Evolutionary conservation across 495 filamentous ascomycete species (phyloP).

Genomic region (Tetracladium marchalianum): DNA sequence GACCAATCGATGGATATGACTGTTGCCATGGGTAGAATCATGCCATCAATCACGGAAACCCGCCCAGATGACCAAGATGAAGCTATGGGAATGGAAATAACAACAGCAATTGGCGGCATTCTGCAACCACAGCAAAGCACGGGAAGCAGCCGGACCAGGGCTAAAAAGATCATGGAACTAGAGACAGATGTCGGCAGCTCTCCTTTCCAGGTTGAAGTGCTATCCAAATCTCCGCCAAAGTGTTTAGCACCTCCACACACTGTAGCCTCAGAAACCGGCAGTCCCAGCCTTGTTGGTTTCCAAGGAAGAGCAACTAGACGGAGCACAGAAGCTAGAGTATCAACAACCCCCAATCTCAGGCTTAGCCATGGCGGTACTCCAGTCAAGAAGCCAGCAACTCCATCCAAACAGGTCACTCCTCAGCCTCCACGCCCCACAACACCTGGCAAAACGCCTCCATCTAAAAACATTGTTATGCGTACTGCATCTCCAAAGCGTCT

Average conservation of each 20-base stretch:
- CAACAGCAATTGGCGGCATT: slow-evolving; percentile 71
- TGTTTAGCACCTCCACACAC: slow-evolving; percentile 27
- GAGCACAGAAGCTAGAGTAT: slow-evolving; percentile 30
- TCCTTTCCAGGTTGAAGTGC: slow-evolving; percentile 37
- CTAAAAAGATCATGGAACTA: slow-evolving; percentile 49
- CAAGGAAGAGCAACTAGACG: slow-evolving; percentile 43
- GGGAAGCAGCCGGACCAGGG: slow-evolving; percentile 32
- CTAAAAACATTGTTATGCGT: slow-evolving; percentile 22
- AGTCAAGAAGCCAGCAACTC: slow-evolving; percentile 37
- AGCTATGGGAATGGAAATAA: slow-evolving; percentile 68
- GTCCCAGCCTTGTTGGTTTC: slow-evolving; percentile 46
- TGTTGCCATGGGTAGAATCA: slow-evolving; percentile 58
- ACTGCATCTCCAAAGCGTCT: slow-evolving; percentile 46
- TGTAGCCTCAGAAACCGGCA: slow-evolving; percentile 48
- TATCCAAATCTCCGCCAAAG: slow-evolving; percentile 25
- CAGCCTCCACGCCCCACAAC: slow-evolving; percentile 39
- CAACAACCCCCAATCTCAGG: slow-evolving; percentile 32
- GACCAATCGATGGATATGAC: slow-evolving; percentile 65
- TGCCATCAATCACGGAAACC: slow-evolving; percentile 24
- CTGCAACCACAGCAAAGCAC: slow-evolving; percentile 34
- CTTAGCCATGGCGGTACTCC: slow-evolving; percentile 15
- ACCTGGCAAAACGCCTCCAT: slow-evolving; percentile 42
- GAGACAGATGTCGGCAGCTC: slow-evolving; percentile 40
- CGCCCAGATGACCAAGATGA: slow-evolving; percentile 9
- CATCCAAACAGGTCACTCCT: slow-evolving; percentile 43